These are phyloP conservation scores for Podaxis mareebaensis DNA, from an alignment of 768 basidiomycete genomes.

Conservation along the genomic window DNA sequence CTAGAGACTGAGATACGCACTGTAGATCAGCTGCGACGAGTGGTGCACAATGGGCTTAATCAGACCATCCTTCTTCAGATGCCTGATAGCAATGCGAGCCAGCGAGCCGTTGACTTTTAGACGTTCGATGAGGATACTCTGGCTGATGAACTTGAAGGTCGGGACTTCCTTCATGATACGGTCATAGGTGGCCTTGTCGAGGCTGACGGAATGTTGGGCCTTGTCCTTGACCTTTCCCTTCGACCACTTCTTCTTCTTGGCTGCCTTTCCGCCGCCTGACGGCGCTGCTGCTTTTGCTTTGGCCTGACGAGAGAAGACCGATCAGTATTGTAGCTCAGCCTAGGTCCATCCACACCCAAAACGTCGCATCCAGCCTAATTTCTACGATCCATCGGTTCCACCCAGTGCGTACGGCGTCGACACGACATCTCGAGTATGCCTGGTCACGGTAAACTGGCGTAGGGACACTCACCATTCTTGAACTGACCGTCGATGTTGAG, in stretches of 20 bases:
- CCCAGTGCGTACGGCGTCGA: neutral
- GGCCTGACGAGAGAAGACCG: constrained; percentile 38
- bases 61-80: constrained; percentile 89
- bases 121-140: constrained; percentile 97
- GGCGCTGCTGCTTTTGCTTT: constrained; percentile 73
- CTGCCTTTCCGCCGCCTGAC: constrained; percentile 75
- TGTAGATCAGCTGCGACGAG: constrained; percentile 93
- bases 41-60: constrained; percentile 98
- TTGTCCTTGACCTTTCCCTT: constrained; percentile 99
- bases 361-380: constrained; percentile 39
- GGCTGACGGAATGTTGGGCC: constrained; percentile 93
- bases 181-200: constrained; percentile 92
- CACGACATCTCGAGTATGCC: constrained; percentile 10
- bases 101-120: constrained; percentile 96
- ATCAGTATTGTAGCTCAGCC: constrained; percentile 23
- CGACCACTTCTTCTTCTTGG: constrained; percentile 99
- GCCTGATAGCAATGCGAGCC: constrained; percentile 87
- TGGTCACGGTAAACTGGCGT: constrained; percentile 13
- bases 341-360: constrained; percentile 35
- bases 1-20: constrained; percentile 48
- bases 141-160: constrained; percentile 98
- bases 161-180: constrained; percentile 98
- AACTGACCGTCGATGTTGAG: constrained; percentile 44
- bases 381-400: constrained; percentile 8
- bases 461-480: constrained; percentile 42